Conservation (phyloP, 495 filamentous ascomycete genomes). For the Podospora sp. region DNA sequence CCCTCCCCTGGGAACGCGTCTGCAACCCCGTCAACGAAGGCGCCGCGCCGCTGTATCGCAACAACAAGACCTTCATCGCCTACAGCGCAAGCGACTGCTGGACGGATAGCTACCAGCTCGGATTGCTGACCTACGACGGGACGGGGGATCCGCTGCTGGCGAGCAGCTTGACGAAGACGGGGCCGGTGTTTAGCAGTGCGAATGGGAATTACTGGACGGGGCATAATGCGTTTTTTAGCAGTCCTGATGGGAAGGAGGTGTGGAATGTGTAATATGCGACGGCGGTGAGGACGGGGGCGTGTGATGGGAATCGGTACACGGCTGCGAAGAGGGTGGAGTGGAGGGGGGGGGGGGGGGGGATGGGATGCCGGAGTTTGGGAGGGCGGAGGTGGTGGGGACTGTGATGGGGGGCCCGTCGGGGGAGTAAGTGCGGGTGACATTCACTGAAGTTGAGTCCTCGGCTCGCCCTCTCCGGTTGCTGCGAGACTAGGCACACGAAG, state of each 20-base stretch:
- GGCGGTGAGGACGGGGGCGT: slow-evolving; percentile 42
- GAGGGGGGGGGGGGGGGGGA: too few species aligned
- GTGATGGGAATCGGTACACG: slow-evolving; percentile 52
- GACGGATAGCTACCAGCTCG: slow-evolving; percentile 52
- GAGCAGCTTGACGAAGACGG: slow-evolving; percentile 48
- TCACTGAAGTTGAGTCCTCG: too few species aligned
- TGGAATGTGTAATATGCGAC: slow-evolving; percentile 60
- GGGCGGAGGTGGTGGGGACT: slow-evolving; percentile 31
- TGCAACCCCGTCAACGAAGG: slow-evolving; percentile 48
- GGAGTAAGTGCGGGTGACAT: slow-evolving; percentile 6
- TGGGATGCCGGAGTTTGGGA: slow-evolving; percentile 48
- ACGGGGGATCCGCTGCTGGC: slow-evolving; percentile 38
- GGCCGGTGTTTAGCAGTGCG: slow-evolving; percentile 28
- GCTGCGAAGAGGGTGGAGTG: slow-evolving; percentile 46
- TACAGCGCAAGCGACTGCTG: slow-evolving; percentile 56
- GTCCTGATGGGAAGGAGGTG: slow-evolving; percentile 50
- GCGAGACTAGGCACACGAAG: too few species aligned
- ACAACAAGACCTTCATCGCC: slow-evolving; percentile 46
- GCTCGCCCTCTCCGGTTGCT: too few species aligned
- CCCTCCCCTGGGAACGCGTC: slow-evolving; percentile 48
- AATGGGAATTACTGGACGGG: slow-evolving; percentile 58
- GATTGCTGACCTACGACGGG: slow-evolving; percentile 49
- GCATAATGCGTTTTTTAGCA: slow-evolving; percentile 40
- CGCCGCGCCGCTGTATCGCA: slow-evolving; percentile 49
- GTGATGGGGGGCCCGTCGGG: slow-evolving; percentile 31